Evolutionary conservation across 495 filamentous ascomycete species (phyloP), one percentile per base, ranked within the genome.

Genomic region (Bacidia rubella): DNA sequence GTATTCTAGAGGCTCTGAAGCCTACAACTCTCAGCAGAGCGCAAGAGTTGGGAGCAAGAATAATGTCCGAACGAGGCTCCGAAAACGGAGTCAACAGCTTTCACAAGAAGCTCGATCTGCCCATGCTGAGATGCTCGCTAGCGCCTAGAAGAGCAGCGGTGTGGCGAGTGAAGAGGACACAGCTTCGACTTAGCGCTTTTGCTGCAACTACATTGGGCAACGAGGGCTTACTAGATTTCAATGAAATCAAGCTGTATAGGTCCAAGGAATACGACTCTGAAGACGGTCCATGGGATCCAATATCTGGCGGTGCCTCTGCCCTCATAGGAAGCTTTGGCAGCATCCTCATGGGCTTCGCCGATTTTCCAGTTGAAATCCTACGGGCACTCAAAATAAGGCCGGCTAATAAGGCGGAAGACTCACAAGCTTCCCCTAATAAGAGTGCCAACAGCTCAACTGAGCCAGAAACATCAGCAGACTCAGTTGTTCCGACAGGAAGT

Each of bases 271-370:
- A 87, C 59, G 77, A 82, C 54, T 86, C 82, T 1, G 78, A 83
- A 46, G 78, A 84, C 35, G 75, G 87, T 49, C 81, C 85, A 2
- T 77, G 75, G 57, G 80, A 87, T 53, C 85, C 85, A 0, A 74
- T 90, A 17, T 78, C 82, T 7, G 85, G 84, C 12, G 77, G 76
- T 26, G 79, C 86, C 1, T 78, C 80, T 17, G 84, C 87, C 0
- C 64, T 95, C 2, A 68, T 90, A 12, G 87, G 87, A 3, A 85
- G 87, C 7, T 70, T 87, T 32, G 73, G 79, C 15, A 82, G 73
- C 53, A 76, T 97, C 46, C 74, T 83, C 60, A 85, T 90, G 74
- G 88, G 87, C 0, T 69, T 90, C 26, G 85, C 84, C 3, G 87
- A 93, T 57, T 77, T 96, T 21, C 90, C 90, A 0, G 70, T 75